Conservation (phyloP, 345 rosid species). For the Citrus cavaleriei region DNA sequence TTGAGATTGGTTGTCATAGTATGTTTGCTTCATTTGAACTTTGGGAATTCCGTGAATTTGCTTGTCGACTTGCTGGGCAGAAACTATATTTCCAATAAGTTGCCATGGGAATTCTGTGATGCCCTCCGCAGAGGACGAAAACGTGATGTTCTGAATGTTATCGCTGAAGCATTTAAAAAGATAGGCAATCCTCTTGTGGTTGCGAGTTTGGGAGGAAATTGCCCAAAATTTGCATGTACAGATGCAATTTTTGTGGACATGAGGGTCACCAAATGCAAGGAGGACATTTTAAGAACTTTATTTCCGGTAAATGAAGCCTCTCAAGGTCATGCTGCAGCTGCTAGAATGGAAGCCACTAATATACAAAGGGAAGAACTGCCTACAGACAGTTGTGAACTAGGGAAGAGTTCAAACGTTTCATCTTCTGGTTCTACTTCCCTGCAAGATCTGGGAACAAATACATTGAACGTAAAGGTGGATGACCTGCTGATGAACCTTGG, state of each 20-base stretch:
- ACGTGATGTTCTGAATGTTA: not conserved
- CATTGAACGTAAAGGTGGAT: not conserved
- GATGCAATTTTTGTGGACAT: slow-evolving; percentile 33
- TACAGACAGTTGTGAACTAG: not conserved
- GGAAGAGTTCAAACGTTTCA: not conserved
- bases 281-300: slow-evolving; percentile 17
- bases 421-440: not conserved
- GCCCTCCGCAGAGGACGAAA: slow-evolving; percentile 8
- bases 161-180: slow-evolving; percentile 28
- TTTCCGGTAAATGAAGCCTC: slow-evolving; percentile 17
- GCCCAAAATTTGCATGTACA: not conserved
- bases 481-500: not conserved
- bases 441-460: not conserved
- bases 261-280: slow-evolving; percentile 18
- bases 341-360: not conserved
- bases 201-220: slow-evolving; percentile 8
- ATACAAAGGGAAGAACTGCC: not conserved
- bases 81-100: slow-evolving; percentile 5
- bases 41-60: slow-evolving; percentile 5
- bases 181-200: slow-evolving; percentile 32
- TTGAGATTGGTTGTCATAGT: slow-evolving; percentile 29
- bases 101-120: slow-evolving; percentile 20
- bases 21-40: slow-evolving; percentile 36
- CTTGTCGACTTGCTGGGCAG: slow-evolving; percentile 17
- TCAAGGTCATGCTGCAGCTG: not conserved